These are phyloP conservation scores for Kuraishia hungarica DNA, from an alignment of 805 yeast genomes.

Conservation along the genomic window DNA sequence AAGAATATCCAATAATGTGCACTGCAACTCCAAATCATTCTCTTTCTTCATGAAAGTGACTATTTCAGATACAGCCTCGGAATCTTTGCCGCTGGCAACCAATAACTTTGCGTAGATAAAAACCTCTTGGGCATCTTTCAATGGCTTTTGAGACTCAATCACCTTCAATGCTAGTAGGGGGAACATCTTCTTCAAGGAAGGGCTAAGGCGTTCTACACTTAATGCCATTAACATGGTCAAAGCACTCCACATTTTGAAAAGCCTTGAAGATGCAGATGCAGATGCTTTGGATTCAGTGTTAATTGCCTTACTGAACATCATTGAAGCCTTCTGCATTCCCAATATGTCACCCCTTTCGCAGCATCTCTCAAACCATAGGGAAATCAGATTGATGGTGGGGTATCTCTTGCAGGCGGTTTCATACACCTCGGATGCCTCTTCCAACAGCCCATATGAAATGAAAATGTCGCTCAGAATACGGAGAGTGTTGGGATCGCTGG, in stretches of 20 bases:
- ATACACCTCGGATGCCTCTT: constrained; percentile 39
- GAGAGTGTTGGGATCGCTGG: constrained; percentile 49
- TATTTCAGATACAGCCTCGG: constrained; percentile 24
- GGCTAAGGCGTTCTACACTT: constrained; percentile 21
- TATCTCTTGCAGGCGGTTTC: constrained; percentile 53
- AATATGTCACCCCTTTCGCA: constrained; percentile 37
- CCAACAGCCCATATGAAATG: constrained; percentile 23
- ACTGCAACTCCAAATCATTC: constrained; percentile 55
- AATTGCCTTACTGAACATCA: constrained; percentile 28
- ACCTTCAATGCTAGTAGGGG: constrained; percentile 55
- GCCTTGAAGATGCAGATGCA: constrained; percentile 18
- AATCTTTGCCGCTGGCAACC: constrained; percentile 23
- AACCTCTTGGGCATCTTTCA: constrained; percentile 53
- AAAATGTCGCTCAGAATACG: constrained; percentile 38
- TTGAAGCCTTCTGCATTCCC: constrained; percentile 47
- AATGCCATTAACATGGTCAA: constrained; percentile 39
- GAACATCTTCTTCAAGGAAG: constrained; percentile 40
- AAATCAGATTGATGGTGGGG: constrained; percentile 37
- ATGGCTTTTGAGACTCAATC: constrained; percentile 43
- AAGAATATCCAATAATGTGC: constrained; percentile 43
- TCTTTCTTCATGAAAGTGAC: constrained; percentile 24
- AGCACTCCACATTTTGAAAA: constrained; percentile 46
- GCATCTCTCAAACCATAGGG: constrained; percentile 51
- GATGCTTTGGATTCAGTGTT: constrained; percentile 12
- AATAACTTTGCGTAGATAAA: constrained; percentile 50